Percentiles rank a stretch among this genome's conserved stretches.
These are phyloP conservation scores for Candida ficus DNA, from an alignment of 805 yeast genomes.

Conservation along the genomic window DNA sequence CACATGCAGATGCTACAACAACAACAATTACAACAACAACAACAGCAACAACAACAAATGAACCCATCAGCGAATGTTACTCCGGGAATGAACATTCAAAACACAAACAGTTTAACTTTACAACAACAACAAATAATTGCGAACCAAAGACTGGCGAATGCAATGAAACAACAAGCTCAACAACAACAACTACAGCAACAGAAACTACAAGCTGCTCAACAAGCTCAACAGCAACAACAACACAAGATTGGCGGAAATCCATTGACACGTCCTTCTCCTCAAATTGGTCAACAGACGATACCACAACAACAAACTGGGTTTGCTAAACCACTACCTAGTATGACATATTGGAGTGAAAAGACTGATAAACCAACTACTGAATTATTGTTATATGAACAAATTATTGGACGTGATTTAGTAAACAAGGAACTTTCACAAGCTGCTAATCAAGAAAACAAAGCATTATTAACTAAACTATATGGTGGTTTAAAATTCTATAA, in stretches of 20 bases:
- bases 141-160: constrained; percentile 17
- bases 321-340: constrained; percentile 32
- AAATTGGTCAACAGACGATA: not conserved
- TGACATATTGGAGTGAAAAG: constrained; percentile 53
- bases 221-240: constrained; percentile 7
- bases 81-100: constrained; percentile 6
- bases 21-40: constrained; percentile 13
- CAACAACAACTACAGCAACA: constrained; percentile 30
- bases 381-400: constrained; percentile 53
- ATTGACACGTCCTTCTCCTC: not conserved
- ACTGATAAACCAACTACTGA: constrained; percentile 35
- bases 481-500: constrained; percentile 55
- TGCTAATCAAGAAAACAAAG: constrained; percentile 30
- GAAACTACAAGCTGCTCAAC: constrained; percentile 28
- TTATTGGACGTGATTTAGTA: constrained; percentile 37
- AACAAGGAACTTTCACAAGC: constrained; percentile 18
- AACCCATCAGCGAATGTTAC: constrained; percentile 5
- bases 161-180: constrained; percentile 20
- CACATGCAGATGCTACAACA: constrained; percentile 16
- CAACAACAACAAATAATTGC: constrained; percentile 22
- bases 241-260: not conserved
- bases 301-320: constrained; percentile 20
- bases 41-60: constrained; percentile 8
- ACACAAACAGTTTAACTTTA: constrained; percentile 7
- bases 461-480: constrained; percentile 38